phyloP scores from a whole-genome alignment of 2,329 filamentous ascomycete species.

The Cladorrhinum sp. region DNA sequence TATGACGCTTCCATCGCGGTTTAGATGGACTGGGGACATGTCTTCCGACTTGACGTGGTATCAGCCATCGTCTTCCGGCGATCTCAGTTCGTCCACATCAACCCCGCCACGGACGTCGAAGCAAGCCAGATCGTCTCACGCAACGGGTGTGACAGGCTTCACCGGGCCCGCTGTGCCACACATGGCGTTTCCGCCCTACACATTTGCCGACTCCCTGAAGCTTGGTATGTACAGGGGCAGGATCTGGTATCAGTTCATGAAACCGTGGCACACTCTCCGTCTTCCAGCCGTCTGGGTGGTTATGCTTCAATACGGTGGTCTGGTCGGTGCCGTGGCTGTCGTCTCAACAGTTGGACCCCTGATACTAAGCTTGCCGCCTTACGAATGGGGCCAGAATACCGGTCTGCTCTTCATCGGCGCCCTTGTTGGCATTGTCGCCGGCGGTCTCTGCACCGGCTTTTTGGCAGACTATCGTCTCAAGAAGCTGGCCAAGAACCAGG shows the following conservation, averaged over 20 bases:
- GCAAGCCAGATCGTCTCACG: background rate
- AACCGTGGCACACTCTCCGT: slow-evolving; percentile 31
- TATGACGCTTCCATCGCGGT: slow-evolving; percentile 22
- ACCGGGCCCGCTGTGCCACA: background rate
- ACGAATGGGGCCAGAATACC: slow-evolving; percentile 34
- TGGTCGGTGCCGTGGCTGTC: slow-evolving; percentile 36
- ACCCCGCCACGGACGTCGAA: background rate
- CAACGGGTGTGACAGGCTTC: background rate
- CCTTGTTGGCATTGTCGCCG: slow-evolving; percentile 32
- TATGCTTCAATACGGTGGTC: slow-evolving; percentile 37
- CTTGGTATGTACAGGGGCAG: slow-evolving; percentile 25
- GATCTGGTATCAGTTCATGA: slow-evolving; percentile 24
- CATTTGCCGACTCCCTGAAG: slow-evolving; percentile 29
- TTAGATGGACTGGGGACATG: slow-evolving; percentile 12
- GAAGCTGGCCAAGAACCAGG: slow-evolving; percentile 22
- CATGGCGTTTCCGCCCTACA: slow-evolving; percentile 16
- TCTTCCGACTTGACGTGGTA: slow-evolving; percentile 21
- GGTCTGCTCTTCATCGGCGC: slow-evolving; percentile 37
- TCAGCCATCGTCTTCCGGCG: slow-evolving; percentile 15
- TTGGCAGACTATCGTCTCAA: slow-evolving; percentile 24
- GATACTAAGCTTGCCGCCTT: slow-evolving; percentile 32
- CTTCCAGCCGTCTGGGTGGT: slow-evolving; percentile 37
- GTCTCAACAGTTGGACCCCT: slow-evolving; percentile 36
- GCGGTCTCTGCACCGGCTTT: slow-evolving; percentile 30
- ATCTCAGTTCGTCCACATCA: slow-evolving; percentile 1